phyloP scores from a whole-genome alignment of 1,284 basidiomycete genomes.

The Fomitopsis schrenkii region DNA sequence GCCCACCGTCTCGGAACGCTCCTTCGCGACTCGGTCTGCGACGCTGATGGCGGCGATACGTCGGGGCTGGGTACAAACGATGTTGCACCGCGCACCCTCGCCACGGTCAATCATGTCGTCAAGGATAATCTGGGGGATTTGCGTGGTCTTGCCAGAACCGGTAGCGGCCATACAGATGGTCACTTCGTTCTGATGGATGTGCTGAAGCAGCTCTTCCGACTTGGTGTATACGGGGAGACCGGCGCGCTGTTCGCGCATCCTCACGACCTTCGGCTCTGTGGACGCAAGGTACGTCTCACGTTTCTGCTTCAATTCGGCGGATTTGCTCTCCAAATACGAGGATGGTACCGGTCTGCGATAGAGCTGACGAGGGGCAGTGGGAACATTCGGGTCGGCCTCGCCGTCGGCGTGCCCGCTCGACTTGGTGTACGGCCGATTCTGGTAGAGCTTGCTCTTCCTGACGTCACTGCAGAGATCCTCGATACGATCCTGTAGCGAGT shows the following conservation, averaged over 20 bases:
- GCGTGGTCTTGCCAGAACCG: constrained; percentile 95
- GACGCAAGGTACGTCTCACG: constrained; percentile 55
- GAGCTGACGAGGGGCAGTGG: constrained; percentile 5
- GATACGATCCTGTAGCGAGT: constrained; percentile 71
- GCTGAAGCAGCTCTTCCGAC: constrained; percentile 61
- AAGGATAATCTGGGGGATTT: constrained; percentile 90
- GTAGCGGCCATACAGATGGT: constrained; percentile 95
- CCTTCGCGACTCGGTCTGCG: constrained; percentile 88
- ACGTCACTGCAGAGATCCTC: constrained; percentile 71
- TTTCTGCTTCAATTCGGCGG: constrained; percentile 49
- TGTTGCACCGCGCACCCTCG: constrained; percentile 84
- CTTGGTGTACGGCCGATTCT: constrained; percentile 35
- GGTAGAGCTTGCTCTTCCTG: constrained; percentile 47
- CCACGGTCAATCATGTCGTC: constrained; percentile 81
- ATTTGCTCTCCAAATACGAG: constrained; percentile 47
- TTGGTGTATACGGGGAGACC: constrained; percentile 74
- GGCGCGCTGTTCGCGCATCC: constrained; percentile 67
- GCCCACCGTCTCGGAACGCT: constrained; percentile 78
- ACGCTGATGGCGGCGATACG: constrained; percentile 92
- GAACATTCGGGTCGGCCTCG: constrained; percentile 4
- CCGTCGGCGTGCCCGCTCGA: constrained; percentile 20
- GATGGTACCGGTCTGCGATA: constrained; percentile 26
- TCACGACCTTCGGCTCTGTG: constrained; percentile 53
- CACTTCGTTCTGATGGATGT: constrained; percentile 80
- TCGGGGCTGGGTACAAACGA: constrained; percentile 92